Evolutionary conservation across 73 alveolate species (phyloP).

Genomic region (Paramecium tetraurelia): DNA sequence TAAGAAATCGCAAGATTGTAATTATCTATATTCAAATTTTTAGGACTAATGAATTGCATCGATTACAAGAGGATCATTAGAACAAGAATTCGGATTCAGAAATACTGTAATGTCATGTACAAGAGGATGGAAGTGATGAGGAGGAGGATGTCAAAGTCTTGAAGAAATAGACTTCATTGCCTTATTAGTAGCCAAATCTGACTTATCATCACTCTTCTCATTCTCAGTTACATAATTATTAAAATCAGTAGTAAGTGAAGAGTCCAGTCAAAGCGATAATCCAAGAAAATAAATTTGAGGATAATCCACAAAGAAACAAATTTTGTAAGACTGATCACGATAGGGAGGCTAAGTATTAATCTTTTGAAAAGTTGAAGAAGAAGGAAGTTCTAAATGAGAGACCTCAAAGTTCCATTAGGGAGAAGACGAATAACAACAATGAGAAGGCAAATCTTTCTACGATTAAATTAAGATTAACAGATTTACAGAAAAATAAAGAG

Average conservation of each 20-base stretch:
- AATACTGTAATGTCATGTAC: background rate
- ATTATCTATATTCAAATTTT: background rate
- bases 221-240: background rate
- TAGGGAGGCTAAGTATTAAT: background rate
- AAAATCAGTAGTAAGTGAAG: background rate
- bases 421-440: background rate
- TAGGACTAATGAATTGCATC: background rate
- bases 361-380: background rate
- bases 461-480: background rate
- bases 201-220: background rate
- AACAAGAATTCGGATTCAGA: background rate
- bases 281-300: background rate
- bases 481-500: background rate
- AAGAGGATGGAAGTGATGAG: background rate
- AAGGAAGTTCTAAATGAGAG: background rate
- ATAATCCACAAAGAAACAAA: background rate
- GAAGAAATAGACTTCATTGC: background rate
- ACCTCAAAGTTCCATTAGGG: background rate
- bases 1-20: background rate
- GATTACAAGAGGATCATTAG: background rate
- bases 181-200: background rate
- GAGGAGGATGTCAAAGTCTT: background rate
- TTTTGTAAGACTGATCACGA: background rate
- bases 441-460: conserved; percentile 17
- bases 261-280: background rate